A percentile compares a stretch with the other conserved stretches of the same genome.
Evolutionary conservation across 805 yeast genomes (phyloP).

Genomic region (Metschnikowia kofuensis): DNA sequence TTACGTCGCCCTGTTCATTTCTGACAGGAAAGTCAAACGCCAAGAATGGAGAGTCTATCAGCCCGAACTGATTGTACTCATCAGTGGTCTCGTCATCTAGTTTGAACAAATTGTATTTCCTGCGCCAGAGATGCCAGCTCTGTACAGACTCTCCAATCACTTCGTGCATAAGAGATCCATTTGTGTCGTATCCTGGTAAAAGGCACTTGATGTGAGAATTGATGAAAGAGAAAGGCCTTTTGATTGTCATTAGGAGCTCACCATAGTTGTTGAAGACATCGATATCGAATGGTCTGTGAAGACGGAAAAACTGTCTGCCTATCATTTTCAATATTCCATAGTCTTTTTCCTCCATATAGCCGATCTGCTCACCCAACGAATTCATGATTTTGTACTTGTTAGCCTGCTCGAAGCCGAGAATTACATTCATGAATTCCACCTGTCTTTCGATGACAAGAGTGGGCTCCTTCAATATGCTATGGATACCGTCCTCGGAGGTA

Average conservation of each 20-base stretch:
- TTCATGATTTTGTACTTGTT: conserved; percentile 75
- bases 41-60: conserved; percentile 81
- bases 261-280: conserved; percentile 68
- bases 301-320: conserved; percentile 77
- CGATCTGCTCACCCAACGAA: conserved; percentile 69
- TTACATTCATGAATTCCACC: conserved; percentile 81
- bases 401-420: conserved; percentile 89
- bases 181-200: conserved; percentile 49
- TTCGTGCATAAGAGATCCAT: conserved; percentile 39
- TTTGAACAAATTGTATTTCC: conserved; percentile 78
- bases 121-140: conserved; percentile 93
- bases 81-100: conserved; percentile 39
- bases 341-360: conserved; percentile 81
- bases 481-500: conserved; percentile 56
- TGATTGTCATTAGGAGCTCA: conserved; percentile 58
- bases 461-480: conserved; percentile 68
- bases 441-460: conserved; percentile 84
- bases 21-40: conserved; percentile 81
- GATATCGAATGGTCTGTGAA: conserved; percentile 83
- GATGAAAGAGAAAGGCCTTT: conserved; percentile 82
- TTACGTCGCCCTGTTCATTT: conserved; percentile 54
- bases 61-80: conserved; percentile 75
- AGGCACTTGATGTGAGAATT: conserved; percentile 82
- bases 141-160: conserved; percentile 84
- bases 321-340: conserved; percentile 63